Evolutionary conservation across 176 grass and related monocot genomes (phyloP).

Genomic region (Stipa capillata): DNA sequence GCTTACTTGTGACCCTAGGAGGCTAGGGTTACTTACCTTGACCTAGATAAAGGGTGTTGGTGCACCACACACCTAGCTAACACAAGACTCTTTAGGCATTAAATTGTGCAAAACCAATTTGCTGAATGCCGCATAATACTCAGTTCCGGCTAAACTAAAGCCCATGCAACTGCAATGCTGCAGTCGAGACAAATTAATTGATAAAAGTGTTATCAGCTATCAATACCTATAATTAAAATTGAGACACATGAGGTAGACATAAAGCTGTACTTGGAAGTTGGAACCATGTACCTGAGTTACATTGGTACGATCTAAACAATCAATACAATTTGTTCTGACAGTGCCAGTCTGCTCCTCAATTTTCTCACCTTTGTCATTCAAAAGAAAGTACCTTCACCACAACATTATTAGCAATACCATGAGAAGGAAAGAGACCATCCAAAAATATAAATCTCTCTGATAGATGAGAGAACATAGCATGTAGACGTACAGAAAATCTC

Average conservation of each 20-base stretch:
- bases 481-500: background rate
- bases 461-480: background rate
- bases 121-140: background rate
- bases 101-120: background rate
- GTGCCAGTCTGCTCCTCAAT: constrained; percentile 58
- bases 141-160: background rate
- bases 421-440: background rate
- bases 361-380: constrained; percentile 79
- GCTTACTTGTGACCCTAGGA: background rate
- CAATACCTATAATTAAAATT: constrained; percentile 2
- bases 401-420: constrained; percentile 25
- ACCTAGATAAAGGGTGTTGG: background rate
- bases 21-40: no score
- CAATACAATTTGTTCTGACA: constrained; percentile 87
- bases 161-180: background rate
- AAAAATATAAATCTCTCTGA: background rate
- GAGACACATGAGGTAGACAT: background rate
- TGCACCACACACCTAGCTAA: background rate
- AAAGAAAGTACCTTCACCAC: constrained; percentile 69
- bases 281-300: constrained; percentile 84
- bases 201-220: background rate
- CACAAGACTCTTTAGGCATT: background rate
- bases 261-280: constrained; percentile 14
- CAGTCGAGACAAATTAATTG: background rate
- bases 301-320: constrained; percentile 99